These are phyloP conservation scores for Pichia inconspicua DNA, from an alignment of 1,139 yeast genomes.

Conservation along the genomic window DNA sequence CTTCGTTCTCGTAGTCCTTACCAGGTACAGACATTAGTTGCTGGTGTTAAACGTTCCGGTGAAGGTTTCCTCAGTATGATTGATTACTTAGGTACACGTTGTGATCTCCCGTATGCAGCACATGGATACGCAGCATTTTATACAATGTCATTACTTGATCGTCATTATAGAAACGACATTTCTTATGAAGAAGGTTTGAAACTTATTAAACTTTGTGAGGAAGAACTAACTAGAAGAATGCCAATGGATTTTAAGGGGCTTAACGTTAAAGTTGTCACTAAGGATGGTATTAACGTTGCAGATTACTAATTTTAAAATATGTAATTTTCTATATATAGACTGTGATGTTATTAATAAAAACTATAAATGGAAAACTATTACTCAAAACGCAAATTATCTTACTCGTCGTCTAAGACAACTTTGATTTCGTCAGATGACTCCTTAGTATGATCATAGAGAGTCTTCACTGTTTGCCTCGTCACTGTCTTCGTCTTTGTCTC, in stretches of 20 bases:
- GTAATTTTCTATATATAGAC: neutral
- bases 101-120: conserved; percentile 88
- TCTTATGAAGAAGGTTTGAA: conserved; percentile 70
- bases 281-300: conserved; percentile 56
- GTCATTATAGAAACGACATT: conserved; percentile 78
- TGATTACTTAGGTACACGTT: conserved; percentile 90
- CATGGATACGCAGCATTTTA: conserved; percentile 97
- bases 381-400: neutral
- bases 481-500: neutral
- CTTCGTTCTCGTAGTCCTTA: conserved; percentile 88
- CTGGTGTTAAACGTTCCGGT: conserved; percentile 58
- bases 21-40: conserved; percentile 84
- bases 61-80: conserved; percentile 81
- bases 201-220: conserved; percentile 63
- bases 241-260: conserved; percentile 92
- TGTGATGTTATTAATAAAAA: neutral
- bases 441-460: neutral
- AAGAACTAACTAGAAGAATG: conserved; percentile 79
- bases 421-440: neutral
- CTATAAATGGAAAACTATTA: neutral
- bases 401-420: neutral
- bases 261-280: conserved; percentile 64
- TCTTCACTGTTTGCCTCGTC: neutral
- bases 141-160: conserved; percentile 82
- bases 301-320: conserved; percentile 26